These are phyloP conservation scores for Exophiala viscosa DNA, from an alignment of 2,329 filamentous ascomycete genomes.

Conservation along the genomic window DNA sequence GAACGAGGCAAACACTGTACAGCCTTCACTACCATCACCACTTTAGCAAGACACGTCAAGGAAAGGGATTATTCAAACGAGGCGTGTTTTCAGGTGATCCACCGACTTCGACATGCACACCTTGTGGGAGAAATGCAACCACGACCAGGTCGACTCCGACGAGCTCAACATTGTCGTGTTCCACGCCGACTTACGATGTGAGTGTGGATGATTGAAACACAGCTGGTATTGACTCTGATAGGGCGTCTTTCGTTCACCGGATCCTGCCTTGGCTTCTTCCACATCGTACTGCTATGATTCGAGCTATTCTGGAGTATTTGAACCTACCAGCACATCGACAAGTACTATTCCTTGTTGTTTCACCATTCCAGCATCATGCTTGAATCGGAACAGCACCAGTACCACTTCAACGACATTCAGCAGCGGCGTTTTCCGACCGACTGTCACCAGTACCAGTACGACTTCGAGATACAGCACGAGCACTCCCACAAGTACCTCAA, in stretches of 20 bases:
- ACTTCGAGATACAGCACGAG: neutral
- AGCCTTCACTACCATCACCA: constrained; percentile 25
- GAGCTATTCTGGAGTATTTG: constrained; percentile 20
- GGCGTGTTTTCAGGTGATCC: constrained; percentile 24
- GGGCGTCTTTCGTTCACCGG: constrained; percentile 24
- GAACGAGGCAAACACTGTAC: constrained; percentile 20
- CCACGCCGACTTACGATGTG: constrained; percentile 16
- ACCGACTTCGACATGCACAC: constrained; percentile 23
- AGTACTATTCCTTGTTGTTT: constrained; percentile 24
- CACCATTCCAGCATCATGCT: constrained; percentile 20
- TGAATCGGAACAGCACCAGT: constrained; percentile 10
- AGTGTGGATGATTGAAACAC: neutral
- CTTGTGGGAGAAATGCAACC: constrained; percentile 16
- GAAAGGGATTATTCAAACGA: constrained; percentile 19
- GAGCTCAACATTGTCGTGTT: constrained; percentile 12
- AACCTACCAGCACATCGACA: constrained; percentile 8
- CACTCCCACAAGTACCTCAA: neutral
- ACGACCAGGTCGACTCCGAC: neutral
- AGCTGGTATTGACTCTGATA: neutral
- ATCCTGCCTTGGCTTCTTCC: neutral
- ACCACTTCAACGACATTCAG: constrained; percentile 17
- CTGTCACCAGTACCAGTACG: constrained; percentile 3
- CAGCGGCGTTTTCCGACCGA: constrained; percentile 22
- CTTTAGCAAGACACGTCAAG: constrained; percentile 18
- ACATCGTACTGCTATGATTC: constrained; percentile 19